Evolutionary conservation across 2,329 filamentous ascomycete genomes (phyloP).

Genomic region (Pseudogymnoascus sp.): DNA sequence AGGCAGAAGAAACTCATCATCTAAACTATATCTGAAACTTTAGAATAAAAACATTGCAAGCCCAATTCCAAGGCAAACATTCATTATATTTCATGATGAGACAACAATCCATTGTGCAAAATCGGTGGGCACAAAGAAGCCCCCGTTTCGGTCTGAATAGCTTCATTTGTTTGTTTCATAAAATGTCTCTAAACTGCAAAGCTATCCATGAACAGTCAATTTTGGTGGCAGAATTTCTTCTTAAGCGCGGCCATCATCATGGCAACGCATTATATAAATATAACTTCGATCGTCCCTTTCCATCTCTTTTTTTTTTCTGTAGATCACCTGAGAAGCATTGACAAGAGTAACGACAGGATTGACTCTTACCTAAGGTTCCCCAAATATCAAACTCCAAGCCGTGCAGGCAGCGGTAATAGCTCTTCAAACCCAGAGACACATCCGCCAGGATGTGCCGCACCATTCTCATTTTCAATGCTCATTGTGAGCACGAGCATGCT

Average conservation of each 20-base stretch:
- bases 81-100: not conserved
- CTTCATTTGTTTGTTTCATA: not conserved
- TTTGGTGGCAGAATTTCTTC: not conserved
- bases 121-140: not conserved
- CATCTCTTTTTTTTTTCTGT: too few relatives aligned
- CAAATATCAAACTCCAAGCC: not conserved
- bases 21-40: not conserved
- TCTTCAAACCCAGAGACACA: not conserved
- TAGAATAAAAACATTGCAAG: not conserved
- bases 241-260: not conserved
- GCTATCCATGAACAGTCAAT: not conserved
- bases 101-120: not conserved
- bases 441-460: conserved; percentile 1
- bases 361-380: not conserved
- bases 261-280: not conserved
- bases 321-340: not conserved
- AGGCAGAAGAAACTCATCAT: not conserved
- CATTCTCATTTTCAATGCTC: not conserved
- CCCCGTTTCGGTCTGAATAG: not conserved
- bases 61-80: not conserved
- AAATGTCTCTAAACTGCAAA: not conserved
- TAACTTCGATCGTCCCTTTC: not conserved
- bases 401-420: not conserved
- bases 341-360: not conserved
- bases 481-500: not conserved